phyloP scores from a whole-genome alignment of 257 asterid genomes.

The Leonotis leonurus region DNA sequence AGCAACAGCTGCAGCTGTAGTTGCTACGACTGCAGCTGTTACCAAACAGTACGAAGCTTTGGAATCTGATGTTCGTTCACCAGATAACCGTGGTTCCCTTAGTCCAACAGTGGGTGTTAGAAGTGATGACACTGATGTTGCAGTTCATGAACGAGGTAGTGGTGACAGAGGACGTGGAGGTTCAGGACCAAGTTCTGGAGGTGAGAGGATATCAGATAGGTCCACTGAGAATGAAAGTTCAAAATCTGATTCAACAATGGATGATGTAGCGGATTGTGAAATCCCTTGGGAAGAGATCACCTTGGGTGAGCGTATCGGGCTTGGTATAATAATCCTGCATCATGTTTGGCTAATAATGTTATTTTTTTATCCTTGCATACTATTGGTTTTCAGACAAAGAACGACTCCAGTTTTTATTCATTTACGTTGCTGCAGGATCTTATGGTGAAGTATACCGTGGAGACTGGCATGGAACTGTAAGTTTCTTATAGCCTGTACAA shows the following conservation, averaged over 20 bases:
- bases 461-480: slow-evolving; percentile 99
- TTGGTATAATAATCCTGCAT: slow-evolving; percentile 52
- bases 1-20: slow-evolving; percentile 90
- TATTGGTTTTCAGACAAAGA: background rate
- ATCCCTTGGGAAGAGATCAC: slow-evolving; percentile 86
- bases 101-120: slow-evolving; percentile 29
- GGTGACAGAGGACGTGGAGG: slow-evolving; percentile 47
- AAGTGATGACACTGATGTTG: slow-evolving; percentile 42
- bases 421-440: slow-evolving; percentile 56
- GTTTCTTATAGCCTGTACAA: slow-evolving; percentile 28
- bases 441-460: slow-evolving; percentile 97
- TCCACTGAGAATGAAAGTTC: slow-evolving; percentile 66
- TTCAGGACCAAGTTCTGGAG: slow-evolving; percentile 44
- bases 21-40: slow-evolving; percentile 72
- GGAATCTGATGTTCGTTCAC: slow-evolving; percentile 43
- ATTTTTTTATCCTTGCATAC: slow-evolving; percentile 17
- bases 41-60: slow-evolving; percentile 60
- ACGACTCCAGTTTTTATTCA: background rate
- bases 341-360: slow-evolving; percentile 12
- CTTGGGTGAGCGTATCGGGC: slow-evolving; percentile 99
- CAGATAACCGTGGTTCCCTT: slow-evolving; percentile 33
- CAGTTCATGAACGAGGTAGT: slow-evolving; percentile 37
- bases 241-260: slow-evolving; percentile 69
- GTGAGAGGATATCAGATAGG: slow-evolving; percentile 86
- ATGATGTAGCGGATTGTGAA: slow-evolving; percentile 97